These are phyloP conservation scores for Penicillium sp. DNA, from an alignment of 2,329 filamentous ascomycete species.

Conservation along the genomic window DNA sequence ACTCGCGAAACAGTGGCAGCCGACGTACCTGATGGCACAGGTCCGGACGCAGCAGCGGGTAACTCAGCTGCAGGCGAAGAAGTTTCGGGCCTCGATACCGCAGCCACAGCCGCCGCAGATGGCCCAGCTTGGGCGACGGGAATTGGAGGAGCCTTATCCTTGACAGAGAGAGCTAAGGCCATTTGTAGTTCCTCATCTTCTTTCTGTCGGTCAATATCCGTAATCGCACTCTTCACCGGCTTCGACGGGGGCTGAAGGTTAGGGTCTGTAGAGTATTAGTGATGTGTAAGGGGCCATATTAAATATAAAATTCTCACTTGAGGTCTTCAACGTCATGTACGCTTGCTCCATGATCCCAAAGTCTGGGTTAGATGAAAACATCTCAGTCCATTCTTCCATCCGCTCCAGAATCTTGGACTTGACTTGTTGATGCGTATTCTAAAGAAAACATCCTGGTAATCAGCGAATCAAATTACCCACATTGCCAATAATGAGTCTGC, in stretches of 20 bases:
- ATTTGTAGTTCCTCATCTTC: conserved; percentile 98
- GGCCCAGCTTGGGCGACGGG: conserved; percentile 41
- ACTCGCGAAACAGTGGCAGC: conserved; percentile 95
- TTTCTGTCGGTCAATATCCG: conserved; percentile 84
- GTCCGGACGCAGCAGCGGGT: conserved; percentile 52
- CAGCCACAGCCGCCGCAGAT: conserved; percentile 18
- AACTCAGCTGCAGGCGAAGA: conserved; percentile 36
- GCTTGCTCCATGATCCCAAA: conserved; percentile 97
- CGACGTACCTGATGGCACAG: conserved; percentile 79
- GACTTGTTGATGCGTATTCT: conserved; percentile 92
- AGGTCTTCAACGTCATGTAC: conserved; percentile 79
- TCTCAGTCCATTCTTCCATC: conserved; percentile 94
- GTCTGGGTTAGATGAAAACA: conserved; percentile 87
- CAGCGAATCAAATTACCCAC: conserved; percentile 4
- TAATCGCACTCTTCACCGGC: conserved; percentile 88
- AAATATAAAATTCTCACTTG: conserved; percentile 45
- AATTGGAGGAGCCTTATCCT: conserved; percentile 65
- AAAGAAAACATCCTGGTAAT: not conserved
- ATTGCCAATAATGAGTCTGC: conserved; percentile 6
- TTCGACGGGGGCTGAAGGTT: conserved; percentile 89
- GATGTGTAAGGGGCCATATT: not conserved
- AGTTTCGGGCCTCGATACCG: conserved; percentile 15
- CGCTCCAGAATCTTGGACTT: conserved; percentile 96
- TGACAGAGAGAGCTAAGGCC: conserved; percentile 87
- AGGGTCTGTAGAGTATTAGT: conserved; percentile 65